Evolutionary conservation across 768 basidiomycete genomes (phyloP).

Genomic region (Panaeolus cyanescens): DNA sequence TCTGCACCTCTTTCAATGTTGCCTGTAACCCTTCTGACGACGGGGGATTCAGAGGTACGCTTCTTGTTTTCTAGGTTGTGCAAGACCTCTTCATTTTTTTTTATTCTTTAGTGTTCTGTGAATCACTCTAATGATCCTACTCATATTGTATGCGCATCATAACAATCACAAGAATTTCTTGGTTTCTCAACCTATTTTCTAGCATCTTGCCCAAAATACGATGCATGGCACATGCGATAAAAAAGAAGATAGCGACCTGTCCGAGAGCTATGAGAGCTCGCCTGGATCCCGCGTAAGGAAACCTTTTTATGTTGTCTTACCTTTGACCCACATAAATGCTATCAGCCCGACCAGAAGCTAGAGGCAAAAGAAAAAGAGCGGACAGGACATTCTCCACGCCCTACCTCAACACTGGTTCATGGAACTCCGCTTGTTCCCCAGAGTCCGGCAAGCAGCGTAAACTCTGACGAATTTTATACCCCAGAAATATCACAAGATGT

Average conservation of each 20-base stretch:
- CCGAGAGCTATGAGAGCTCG: neutral
- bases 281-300: too few species aligned
- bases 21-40: too few species aligned
- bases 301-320: too few species aligned
- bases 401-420: neutral
- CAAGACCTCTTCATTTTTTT: neutral
- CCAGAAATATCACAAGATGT: conserved; percentile 13
- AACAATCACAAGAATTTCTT: neutral
- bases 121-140: neutral
- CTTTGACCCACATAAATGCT: too few species aligned
- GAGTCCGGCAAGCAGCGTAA: conserved; percentile 11
- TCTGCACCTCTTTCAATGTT: too few species aligned
- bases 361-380: neutral
- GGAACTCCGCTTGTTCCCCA: neutral
- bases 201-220: neutral
- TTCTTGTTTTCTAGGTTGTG: neutral
- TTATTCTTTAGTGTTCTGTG: neutral
- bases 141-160: neutral
- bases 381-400: neutral
- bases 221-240: neutral
- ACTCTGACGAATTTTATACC: conserved; percentile 14
- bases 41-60: neutral
- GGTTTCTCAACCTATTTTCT: neutral
- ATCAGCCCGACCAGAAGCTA: too few species aligned
- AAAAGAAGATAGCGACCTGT: neutral